Evolutionary conservation across 1,284 basidiomycete species (phyloP).

Genomic region (Ustilago lituana): DNA sequence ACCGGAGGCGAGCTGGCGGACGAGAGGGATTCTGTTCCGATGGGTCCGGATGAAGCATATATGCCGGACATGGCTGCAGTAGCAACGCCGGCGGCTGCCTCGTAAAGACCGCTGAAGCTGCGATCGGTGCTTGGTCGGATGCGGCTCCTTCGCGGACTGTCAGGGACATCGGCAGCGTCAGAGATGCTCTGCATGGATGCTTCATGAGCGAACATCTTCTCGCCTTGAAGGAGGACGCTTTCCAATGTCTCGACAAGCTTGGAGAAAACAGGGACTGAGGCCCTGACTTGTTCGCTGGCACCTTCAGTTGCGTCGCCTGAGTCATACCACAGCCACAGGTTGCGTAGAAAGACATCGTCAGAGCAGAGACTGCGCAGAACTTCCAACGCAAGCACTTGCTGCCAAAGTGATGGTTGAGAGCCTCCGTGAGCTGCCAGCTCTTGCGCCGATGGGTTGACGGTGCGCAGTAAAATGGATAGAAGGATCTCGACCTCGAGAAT

Average conservation of each 20-base stretch:
- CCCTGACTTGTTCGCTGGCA: neutral
- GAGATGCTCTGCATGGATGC: slow-evolving; percentile 24
- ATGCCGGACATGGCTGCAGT: slow-evolving; percentile 55
- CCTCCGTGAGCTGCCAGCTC: slow-evolving; percentile 34
- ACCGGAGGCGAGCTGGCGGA: slow-evolving; percentile 52
- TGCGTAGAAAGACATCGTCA: slow-evolving; percentile 56
- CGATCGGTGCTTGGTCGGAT: slow-evolving; percentile 39
- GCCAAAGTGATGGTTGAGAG: slow-evolving; percentile 51
- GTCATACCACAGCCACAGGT: slow-evolving; percentile 63
- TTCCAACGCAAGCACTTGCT: slow-evolving; percentile 62
- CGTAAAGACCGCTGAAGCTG: slow-evolving; percentile 57
- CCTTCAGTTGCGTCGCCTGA: slow-evolving; percentile 4
- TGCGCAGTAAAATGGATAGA: slow-evolving; percentile 60
- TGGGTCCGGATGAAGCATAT: slow-evolving; percentile 28
- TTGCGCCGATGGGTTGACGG: slow-evolving; percentile 35
- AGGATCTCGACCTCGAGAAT: slow-evolving; percentile 65
- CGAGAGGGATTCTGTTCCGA: slow-evolving; percentile 41
- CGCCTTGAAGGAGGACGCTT: slow-evolving; percentile 34
- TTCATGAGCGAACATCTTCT: slow-evolving; percentile 34
- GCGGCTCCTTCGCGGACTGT: slow-evolving; percentile 29
- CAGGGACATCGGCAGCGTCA: slow-evolving; percentile 10
- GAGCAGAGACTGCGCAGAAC: slow-evolving; percentile 59
- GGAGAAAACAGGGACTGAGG: slow-evolving; percentile 48
- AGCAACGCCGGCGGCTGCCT: slow-evolving; percentile 59
- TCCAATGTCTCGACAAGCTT: slow-evolving; percentile 53